Evolutionary conservation across 2,329 filamentous ascomycete genomes (phyloP).

Genomic region (Cladosporium sp.): DNA sequence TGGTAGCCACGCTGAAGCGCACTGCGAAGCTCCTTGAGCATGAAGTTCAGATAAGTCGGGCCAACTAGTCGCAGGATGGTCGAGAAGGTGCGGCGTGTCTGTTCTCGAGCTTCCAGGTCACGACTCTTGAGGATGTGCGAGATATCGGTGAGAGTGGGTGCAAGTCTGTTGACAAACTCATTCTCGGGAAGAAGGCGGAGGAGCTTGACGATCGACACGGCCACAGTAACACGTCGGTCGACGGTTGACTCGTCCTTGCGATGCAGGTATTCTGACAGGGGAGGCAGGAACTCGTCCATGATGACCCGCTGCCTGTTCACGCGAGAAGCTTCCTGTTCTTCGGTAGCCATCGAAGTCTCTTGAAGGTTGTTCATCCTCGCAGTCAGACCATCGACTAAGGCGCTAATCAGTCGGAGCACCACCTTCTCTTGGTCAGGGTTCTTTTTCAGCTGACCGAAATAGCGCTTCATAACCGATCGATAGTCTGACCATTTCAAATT

Average conservation of each 20-base stretch:
- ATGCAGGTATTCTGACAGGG: conserved; percentile 79
- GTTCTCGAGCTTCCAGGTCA: conserved; percentile 81
- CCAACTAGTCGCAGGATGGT: conserved; percentile 81
- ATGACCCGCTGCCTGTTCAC: conserved; percentile 39
- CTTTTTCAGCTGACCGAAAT: conserved; percentile 73
- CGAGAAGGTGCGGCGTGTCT: conserved; percentile 81
- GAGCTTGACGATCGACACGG: conserved; percentile 85
- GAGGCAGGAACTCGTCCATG: conserved; percentile 69
- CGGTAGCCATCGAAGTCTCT: conserved; percentile 12
- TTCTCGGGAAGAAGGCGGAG: conserved; percentile 72
- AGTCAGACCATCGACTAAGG: conserved; percentile 70
- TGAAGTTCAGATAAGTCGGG: conserved; percentile 78
- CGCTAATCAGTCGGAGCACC: conserved; percentile 75
- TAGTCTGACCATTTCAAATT: conserved; percentile 90
- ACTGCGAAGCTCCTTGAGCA: conserved; percentile 84
- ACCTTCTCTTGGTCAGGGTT: conserved; percentile 83
- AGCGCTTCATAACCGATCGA: conserved; percentile 76
- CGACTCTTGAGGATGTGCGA: conserved; percentile 90
- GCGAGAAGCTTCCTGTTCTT: conserved; percentile 9
- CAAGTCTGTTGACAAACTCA: conserved; percentile 69
- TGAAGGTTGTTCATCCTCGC: conserved; percentile 40
- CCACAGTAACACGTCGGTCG: conserved; percentile 85
- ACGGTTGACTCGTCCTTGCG: conserved; percentile 94
- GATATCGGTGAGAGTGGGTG: conserved; percentile 83
- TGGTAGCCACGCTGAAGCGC: conserved; percentile 85